Evolutionary conservation across 2,329 filamentous ascomycete species (phyloP).

Genomic region (Ramichloridium luteum): DNA sequence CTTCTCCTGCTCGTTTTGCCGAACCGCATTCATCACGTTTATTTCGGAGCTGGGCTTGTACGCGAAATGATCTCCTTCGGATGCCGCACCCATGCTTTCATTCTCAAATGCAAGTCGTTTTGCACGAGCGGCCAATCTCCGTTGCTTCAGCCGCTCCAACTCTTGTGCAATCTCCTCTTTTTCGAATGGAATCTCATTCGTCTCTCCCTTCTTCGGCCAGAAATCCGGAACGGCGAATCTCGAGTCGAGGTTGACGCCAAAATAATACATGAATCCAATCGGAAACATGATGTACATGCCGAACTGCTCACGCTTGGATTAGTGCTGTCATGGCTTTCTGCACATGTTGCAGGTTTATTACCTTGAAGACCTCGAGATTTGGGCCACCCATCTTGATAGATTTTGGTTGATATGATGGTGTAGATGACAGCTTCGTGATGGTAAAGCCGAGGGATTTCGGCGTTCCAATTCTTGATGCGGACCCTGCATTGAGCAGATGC

Average conservation of each 20-base stretch:
- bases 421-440: no score
- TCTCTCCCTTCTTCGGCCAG: conserved; percentile 76
- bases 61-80: not conserved
- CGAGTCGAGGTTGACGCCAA: conserved; percentile 92
- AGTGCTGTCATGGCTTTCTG: no score
- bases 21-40: not conserved
- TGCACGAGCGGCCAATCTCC: conserved; percentile 35
- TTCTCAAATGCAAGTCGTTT: conserved; percentile 33
- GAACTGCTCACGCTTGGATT: no score
- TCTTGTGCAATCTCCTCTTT: conserved; percentile 74
- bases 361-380: conserved; percentile 93
- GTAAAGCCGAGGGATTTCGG: no score
- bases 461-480: no score
- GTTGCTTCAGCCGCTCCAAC: conserved; percentile 55
- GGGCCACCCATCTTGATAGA: conserved; percentile 60
- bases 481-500: no score
- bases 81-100: not conserved
- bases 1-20: not conserved
- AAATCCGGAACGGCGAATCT: conserved; percentile 82
- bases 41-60: not conserved
- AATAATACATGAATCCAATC: conserved; percentile 99
- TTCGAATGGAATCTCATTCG: conserved; percentile 64
- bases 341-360: conserved; percentile 32
- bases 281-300: conserved; percentile 98
- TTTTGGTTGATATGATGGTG: conserved; percentile 1